Base-by-base conservation (phyloP, 2,329 filamentous ascomycete species). In the Diaporthe sp. region DNA sequence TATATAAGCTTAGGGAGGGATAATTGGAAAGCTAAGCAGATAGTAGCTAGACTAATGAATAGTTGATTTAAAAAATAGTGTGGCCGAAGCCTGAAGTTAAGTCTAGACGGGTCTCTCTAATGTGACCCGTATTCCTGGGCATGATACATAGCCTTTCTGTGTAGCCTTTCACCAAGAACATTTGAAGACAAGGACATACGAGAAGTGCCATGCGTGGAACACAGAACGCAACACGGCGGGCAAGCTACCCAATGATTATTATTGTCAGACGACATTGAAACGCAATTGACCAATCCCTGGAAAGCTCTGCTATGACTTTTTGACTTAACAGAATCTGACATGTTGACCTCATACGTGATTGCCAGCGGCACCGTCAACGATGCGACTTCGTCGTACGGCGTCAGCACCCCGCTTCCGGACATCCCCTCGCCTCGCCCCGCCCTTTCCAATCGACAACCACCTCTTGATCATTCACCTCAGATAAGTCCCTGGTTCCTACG, bases 351-450 rank as follows among this genome's bases (percentile, higher is more conserved):
- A 37, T n/a, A 12, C 34, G 9, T 42, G 9, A 37, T 13, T 67
- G 19, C 9, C 19, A n/a, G 28, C 28, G 19, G 28, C 44, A 53
- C 12, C 8, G 2, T 37, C 28, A 67, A 31, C n/a, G 4, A 37
- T 25, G 22, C 28, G n/a, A 22, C 28, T 37, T 67, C 9, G 10
- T n/a, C 13, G 8, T 17, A 8, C 31, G 2, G 31, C 25, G 62
- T 68, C 62, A 68, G 62, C 62, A 68, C 62, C 62, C 62, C 62
- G 62, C 44, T 68, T 68, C 51, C 46, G 62, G 22, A 53, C 62
- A 68, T 37, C 12, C 19, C 19, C 62, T 65, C 34, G 34, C 34
- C 34, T 34, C 39, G 39, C 28, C 6, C 44, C 46, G 22, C 31
- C 28, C 12, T 39, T 15, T 46, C 7, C 31, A 5, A 25, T 19